Conservation (phyloP, 108 stramenopile species). For the Nitzschia inconspicua region DNA sequence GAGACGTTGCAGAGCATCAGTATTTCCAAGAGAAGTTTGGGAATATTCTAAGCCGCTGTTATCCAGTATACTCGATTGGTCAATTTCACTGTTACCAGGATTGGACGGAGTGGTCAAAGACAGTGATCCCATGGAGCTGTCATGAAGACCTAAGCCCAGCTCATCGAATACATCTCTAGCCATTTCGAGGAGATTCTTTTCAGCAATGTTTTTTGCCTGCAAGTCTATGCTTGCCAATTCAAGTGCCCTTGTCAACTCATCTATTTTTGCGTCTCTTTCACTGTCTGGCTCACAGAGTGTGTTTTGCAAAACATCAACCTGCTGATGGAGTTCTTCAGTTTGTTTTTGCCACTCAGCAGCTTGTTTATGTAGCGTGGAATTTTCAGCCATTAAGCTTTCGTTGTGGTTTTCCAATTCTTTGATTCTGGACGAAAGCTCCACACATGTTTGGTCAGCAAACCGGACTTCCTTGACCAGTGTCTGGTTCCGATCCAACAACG, state of each 20-base stretch:
- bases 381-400: slow-evolving; percentile 12
- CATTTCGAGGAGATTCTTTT: not conserved
- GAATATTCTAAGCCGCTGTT: too few species aligned
- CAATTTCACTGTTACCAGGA: not conserved
- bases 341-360: slow-evolving; percentile 3
- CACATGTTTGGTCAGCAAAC: slow-evolving; percentile 85
- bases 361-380: slow-evolving; percentile 10
- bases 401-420: slow-evolving; percentile 22
- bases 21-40: too few species aligned
- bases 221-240: not conserved
- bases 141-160: not conserved
- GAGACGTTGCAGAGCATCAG: too few species aligned
- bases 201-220: not conserved
- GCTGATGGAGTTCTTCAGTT: not conserved
- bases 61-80: too few species aligned
- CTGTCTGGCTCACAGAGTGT: not conserved
- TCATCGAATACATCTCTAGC: not conserved
- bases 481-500: slow-evolving; percentile 68
- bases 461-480: slow-evolving; percentile 80
- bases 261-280: not conserved
- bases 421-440: slow-evolving; percentile 50
- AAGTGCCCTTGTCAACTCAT: not conserved
- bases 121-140: not conserved
- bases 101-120: not conserved
- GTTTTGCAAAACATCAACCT: not conserved